These are phyloP conservation scores for Penicillium diatomitis DNA, from an alignment of 495 filamentous ascomycete genomes.

Conservation along the genomic window DNA sequence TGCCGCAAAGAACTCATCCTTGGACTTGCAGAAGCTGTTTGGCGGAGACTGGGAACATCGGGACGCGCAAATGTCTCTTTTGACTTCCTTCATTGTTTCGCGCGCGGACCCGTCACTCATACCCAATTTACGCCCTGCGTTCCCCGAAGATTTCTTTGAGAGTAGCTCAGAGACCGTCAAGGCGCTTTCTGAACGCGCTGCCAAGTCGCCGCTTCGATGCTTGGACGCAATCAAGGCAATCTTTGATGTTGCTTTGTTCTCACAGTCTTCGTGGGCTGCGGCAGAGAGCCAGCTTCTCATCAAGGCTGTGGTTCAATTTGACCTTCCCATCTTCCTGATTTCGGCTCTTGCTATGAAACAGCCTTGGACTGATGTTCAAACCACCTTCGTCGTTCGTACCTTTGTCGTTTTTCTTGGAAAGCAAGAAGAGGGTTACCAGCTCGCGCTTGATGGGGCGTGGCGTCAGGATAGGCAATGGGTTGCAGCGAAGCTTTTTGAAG, in stretches of 20 bases:
- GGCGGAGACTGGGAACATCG: slow-evolving; percentile 80
- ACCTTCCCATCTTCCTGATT: slow-evolving; percentile 62
- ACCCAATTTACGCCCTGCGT: slow-evolving; percentile 67
- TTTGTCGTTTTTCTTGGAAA: slow-evolving; percentile 54
- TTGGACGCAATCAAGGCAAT: slow-evolving; percentile 74
- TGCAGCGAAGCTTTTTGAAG: slow-evolving; percentile 63
- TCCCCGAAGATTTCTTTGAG: slow-evolving; percentile 66
- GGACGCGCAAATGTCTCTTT: slow-evolving; percentile 81
- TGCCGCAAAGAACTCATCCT: slow-evolving; percentile 48
- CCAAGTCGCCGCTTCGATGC: slow-evolving; percentile 82
- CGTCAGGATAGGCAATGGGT: slow-evolving; percentile 79
- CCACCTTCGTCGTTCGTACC: slow-evolving; percentile 52
- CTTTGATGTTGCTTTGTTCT: slow-evolving; percentile 66
- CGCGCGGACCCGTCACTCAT: slow-evolving; percentile 76
- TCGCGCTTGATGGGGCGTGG: slow-evolving; percentile 85
- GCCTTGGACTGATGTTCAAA: slow-evolving; percentile 54
- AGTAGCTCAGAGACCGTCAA: slow-evolving; percentile 61
- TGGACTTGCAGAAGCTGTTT: slow-evolving; percentile 82
- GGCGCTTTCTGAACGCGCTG: slow-evolving; percentile 60
- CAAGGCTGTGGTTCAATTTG: slow-evolving; percentile 39
- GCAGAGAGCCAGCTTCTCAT: slow-evolving; percentile 55
- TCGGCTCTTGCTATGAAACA: slow-evolving; percentile 63
- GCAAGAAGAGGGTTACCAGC: slow-evolving; percentile 60
- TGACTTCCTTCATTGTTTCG: slow-evolving; percentile 70
- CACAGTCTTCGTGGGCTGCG: slow-evolving; percentile 52